Evolutionary conservation across 345 rosid genomes (phyloP), one percentile per base, ranked within the genome.

Genomic region (Lenwebbia sp.): DNA sequence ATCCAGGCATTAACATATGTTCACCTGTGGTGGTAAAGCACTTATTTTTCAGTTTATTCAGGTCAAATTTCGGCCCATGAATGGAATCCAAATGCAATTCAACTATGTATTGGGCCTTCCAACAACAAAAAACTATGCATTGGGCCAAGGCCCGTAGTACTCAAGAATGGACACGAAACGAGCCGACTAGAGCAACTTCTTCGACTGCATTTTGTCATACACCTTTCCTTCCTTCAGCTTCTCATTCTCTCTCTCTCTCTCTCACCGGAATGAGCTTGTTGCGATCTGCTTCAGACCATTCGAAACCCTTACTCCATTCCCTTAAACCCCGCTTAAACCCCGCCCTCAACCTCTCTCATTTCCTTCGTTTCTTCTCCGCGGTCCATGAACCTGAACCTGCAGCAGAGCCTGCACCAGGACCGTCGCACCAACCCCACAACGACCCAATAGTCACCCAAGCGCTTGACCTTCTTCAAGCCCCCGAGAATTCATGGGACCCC

Each of bases 401-500:
- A 28, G 76, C 86, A 23, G 30, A 65, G 12, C 87, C 85, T 4
- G 54, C 41, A 33, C 75, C 53, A 14, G 86, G 75, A 28, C 84
- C 75, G 56, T 41, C 83, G 26, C 86, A 82, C 40, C 86, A 82
- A 74, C 82, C 15, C 49, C 81, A 54, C 86, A 86, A 91, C 22
- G 89, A 90, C 78, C 90, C 93, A 5, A 33, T 86, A 28, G 86
- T 92, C 37, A 78, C 56, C 40, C 90, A 84, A 78, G 91, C 94
- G 28, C 11, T 92, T 26, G 82, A 93, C 57, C 91, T 96, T 26
- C 91, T 90, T 44, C 85, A 90, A 49, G 87, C 83, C 50, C 97
- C 96, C 60, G 88, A 91, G n/a, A 54, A 88, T 40, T 93, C 93
- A 26, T 95, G 98, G 98, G 41, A 86, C 50, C 86, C 93, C 7